Percentiles rank a stretch among this genome's conserved stretches.
phyloP scores from a whole-genome alignment of 768 basidiomycete genomes.

The Lactarius akahatsu region DNA sequence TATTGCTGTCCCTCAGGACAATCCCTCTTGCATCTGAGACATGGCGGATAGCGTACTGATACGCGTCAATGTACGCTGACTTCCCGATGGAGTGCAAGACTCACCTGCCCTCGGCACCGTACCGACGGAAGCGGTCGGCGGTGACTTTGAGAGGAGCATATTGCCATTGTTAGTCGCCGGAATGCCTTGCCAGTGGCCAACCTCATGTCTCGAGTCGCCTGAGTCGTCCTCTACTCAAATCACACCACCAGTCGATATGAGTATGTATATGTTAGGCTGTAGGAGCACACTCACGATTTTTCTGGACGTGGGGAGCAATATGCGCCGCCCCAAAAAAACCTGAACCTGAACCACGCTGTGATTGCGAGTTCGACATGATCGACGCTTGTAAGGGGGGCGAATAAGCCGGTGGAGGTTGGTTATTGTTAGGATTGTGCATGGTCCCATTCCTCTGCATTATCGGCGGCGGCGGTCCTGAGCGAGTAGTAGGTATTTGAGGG shows the following conservation, averaged over 20 bases:
- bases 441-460: neutral
- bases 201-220: neutral
- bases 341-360: neutral
- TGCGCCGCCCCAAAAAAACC: neutral
- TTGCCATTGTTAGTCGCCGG: fast-evolving
- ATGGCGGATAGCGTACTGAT: neutral
- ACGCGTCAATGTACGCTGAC: neutral
- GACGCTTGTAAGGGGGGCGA: neutral
- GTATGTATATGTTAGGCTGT: neutral
- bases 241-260: neutral
- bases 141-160: neutral
- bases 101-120: neutral
- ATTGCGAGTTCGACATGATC: neutral
- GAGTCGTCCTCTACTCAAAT: neutral
- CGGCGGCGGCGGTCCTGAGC: neutral
- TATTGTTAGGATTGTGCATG: neutral
- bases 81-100: neutral
- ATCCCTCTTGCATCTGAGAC: fast-evolving
- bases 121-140: fast-evolving
- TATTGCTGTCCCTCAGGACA: neutral
- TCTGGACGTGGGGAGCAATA: neutral
- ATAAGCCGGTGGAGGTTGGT: neutral
- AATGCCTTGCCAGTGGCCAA: neutral
- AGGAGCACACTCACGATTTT: neutral
- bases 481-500: neutral